phyloP scores from a whole-genome alignment of 345 rosid genomes.

The Microthlaspi erraticum region DNA sequence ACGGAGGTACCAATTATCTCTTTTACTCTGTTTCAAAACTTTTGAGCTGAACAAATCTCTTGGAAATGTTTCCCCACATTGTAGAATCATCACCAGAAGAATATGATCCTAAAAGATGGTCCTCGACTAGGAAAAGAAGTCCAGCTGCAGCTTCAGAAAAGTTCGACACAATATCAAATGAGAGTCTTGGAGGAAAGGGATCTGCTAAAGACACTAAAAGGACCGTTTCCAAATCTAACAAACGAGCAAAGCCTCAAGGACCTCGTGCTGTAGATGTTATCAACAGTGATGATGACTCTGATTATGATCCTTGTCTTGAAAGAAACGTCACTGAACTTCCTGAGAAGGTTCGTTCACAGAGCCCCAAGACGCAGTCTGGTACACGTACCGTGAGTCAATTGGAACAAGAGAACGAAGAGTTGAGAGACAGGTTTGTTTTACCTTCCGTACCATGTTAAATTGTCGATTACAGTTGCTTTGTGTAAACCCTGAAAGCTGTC shows the following conservation, averaged over 20 bases:
- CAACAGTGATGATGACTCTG: slow-evolving; percentile 33
- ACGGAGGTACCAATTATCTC: slow-evolving; percentile 50
- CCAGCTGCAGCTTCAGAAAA: slow-evolving; percentile 46
- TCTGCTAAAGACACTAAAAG: slow-evolving; percentile 5
- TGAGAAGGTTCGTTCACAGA: slow-evolving; percentile 45
- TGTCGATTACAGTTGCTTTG: background rate
- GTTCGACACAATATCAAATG: slow-evolving; percentile 33
- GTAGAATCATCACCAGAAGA: slow-evolving; percentile 62
- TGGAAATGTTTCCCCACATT: slow-evolving; percentile 31
- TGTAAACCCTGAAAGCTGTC: slow-evolving; percentile 9
- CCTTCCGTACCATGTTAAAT: slow-evolving; percentile 11
- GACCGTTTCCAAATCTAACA: slow-evolving; percentile 37
- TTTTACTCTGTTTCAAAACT: background rate
- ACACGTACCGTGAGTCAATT: slow-evolving; percentile 45
- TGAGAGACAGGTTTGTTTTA: slow-evolving; percentile 61
- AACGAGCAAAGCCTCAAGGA: slow-evolving; percentile 41
- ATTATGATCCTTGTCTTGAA: background rate
- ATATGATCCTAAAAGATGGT: slow-evolving; percentile 34
- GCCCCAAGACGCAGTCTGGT: slow-evolving; percentile 38
- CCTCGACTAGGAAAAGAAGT: slow-evolving; percentile 44
- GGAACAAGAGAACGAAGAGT: slow-evolving; percentile 62
- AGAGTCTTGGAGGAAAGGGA: slow-evolving; percentile 39
- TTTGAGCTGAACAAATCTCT: slow-evolving; percentile 14
- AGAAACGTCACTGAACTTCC: slow-evolving; percentile 19
- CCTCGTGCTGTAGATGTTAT: slow-evolving; percentile 5